Evolutionary conservation across 2,329 filamentous ascomycete genomes (phyloP), one percentile per base, ranked within the genome.

Genomic region (Curvularia lunata): DNA sequence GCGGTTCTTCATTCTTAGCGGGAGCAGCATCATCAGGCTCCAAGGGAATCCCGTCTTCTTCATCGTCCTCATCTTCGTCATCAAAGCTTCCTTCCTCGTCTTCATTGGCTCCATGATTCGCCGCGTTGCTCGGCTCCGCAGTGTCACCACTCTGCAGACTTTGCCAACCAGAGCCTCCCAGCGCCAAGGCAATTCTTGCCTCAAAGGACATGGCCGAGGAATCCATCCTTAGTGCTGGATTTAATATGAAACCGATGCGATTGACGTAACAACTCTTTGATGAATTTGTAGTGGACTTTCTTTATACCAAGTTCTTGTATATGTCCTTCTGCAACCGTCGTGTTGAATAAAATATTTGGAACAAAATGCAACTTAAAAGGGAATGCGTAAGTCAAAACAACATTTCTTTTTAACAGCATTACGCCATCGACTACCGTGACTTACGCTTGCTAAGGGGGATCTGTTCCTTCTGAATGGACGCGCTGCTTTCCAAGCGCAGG

Each of bases 121-220:
- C 30, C 18, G 10, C 40, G 30, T 10, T 2, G 8, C 23, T n/a
- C 13, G 53, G 25, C 19, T 47, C 49, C 5, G 27, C 43, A 12
- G 42, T 37, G 23, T 13, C 56, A 6, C 13, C 27, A 30, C 21
- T 46, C 43, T 62, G 61, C 10, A 65, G 50, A 18, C 59, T 48
- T 51, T 65, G 58, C 63, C 63, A 65, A 40, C 45, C 56, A 5
- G 51, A 52, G 13, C 63, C 63, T 9, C 46, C 45, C 46, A 65
- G 52, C 2, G 63, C 63, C 19, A 59, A 41, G 13, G 53, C 61
- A 10, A 65, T 63, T 37, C 52, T 63, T 9, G 53, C 54, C 34
- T 63, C 63, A 30, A 65, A 64, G 25, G 62, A 64, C 10, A 62
- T 37, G 21, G 49, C 37, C 5, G 32, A 45, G 12, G 61, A 43